Evolutionary conservation across 805 yeast genomes (phyloP).

Genomic region (Yamadazyma laniorum): DNA sequence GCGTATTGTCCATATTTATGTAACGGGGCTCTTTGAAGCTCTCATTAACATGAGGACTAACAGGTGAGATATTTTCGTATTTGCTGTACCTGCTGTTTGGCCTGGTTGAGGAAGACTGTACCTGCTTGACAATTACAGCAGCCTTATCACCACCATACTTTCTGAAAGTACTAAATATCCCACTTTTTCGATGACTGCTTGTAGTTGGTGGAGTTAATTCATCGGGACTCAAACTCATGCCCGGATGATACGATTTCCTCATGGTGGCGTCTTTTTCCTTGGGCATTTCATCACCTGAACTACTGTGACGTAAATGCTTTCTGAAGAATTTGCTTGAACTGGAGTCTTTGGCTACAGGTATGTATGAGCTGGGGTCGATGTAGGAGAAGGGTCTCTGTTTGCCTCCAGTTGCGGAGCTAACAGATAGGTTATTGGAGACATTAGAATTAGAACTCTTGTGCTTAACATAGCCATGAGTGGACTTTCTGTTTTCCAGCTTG

Average conservation of each 20-base stretch:
- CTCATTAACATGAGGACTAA: conserved; percentile 14
- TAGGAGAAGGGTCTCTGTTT: conserved; percentile 41
- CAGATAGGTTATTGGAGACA: conserved; percentile 15
- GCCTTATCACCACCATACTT: conserved; percentile 42
- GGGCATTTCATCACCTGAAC: not conserved
- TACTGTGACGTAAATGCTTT: conserved; percentile 59
- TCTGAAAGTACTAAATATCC: conserved; percentile 39
- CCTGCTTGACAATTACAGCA: conserved; percentile 35
- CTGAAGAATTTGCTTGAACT: conserved; percentile 50
- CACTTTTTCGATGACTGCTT: conserved; percentile 24
- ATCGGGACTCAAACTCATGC: conserved; percentile 16
- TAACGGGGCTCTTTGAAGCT: conserved; percentile 11
- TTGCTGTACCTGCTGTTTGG: conserved; percentile 10
- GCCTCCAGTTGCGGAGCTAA: conserved; percentile 7
- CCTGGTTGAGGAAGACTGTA: conserved; percentile 13
- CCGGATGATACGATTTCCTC: conserved; percentile 16
- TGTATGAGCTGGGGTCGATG: conserved; percentile 28
- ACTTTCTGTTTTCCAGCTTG: conserved; percentile 32
- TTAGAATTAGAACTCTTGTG: conserved; percentile 21
- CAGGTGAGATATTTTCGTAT: conserved; percentile 11
- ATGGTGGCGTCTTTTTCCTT: conserved; percentile 3
- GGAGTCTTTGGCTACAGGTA: conserved; percentile 18
- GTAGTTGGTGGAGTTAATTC: conserved; percentile 5
- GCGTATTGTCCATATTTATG: conserved; percentile 12
- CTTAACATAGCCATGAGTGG: conserved; percentile 29